Evolutionary conservation across 129 eudicot genomes (phyloP), one percentile per base, ranked within the genome.

Genomic region (Helianthus tuberosus): DNA sequence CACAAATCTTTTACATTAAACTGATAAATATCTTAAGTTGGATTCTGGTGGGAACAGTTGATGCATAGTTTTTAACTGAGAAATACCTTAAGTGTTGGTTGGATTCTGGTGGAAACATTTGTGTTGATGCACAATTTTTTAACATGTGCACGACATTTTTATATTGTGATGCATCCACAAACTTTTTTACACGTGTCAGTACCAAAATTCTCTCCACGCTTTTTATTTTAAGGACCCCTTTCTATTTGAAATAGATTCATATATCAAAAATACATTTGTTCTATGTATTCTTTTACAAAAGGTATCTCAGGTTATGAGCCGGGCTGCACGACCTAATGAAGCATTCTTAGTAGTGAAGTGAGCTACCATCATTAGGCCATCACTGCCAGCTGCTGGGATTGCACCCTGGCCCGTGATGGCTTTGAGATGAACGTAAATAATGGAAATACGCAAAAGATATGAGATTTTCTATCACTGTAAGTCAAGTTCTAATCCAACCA

Each of bases 331-430:
- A 47, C 89, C 89, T 5, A 93, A 93, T 48, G 96, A 93, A 69
- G 96, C 96, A 63, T 93, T 93, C 80, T 89, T 92, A 6, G 79
- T 93, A 44, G 98, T 93, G 84, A 93, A 81, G 77, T 81, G 90
- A 73, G 88, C 83, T 12, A 96, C 98, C 13, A 68, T 93, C 13
- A 78, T 89, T 35, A 84, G 98, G 50, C 98, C 96, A 29, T 53
- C 89, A 1, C 78, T 93, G 62, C 98, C 98, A 39, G 86, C 89
- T 16, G 76, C 84, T 48, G 92, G 95, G 48, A 67, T 79, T 23
- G 55, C 88, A 71, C 86, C 88, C 38, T 89, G 98, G 98, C 92
- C 98, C 64, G 81, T 81, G 78, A 71, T 89, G 95, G 92, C 85
- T 65, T 41, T 91, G 69, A 78, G 97, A 84, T 91, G 71, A 80